Evolutionary conservation across 2,329 filamentous ascomycete genomes (phyloP), one percentile per base, ranked within the genome.

Genomic region (Dothiorella sarmentorum): DNA sequence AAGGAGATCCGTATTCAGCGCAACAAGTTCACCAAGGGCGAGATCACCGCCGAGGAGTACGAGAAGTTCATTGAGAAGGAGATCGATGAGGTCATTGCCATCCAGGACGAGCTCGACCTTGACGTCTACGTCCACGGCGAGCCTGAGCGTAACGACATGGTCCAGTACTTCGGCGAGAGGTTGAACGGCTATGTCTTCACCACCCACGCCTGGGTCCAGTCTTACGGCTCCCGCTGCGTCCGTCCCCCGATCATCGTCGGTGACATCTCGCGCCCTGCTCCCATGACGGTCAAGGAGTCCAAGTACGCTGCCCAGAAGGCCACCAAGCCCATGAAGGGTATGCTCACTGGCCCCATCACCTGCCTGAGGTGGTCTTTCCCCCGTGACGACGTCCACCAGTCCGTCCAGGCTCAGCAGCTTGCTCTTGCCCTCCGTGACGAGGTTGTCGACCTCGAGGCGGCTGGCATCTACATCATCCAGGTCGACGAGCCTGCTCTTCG

Each of bases 111-210:
- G 82, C 92, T 99, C 71, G 91, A 86, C 77, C 88, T 99, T 58
- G 94, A 99, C 69, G 94, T 99, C 76, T 90, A 89, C 75, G 94
- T 99, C 65, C 94, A 99, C 83, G 94, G 94, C 75, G 94, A 99
- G 85, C 94, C 94, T 61, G 94, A 99, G 86, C 91, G 94, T 78
- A 99, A 99, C 82, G 94, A 99, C 87, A 99, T 99, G 94, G 94
- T 99, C 56, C 94, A 99, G 81, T 99, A 97, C 87, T 99, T 99
- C 70, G 94, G 94, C 79, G 94, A 99, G 86, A 89, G 91, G 72
- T 85, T 99, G 64, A 86, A 95, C 71, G 94, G 94, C 72, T 99
- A 97, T 77, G 89, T 91, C 75, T 99, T 99, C 86, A 99, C 94
- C 76, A 97, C 93, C 76, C 90, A 97, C 81, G 94, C 90, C 68